Evolutionary conservation across 164 flowering plant genomes (phyloP).

Genomic region (Piper longum): DNA sequence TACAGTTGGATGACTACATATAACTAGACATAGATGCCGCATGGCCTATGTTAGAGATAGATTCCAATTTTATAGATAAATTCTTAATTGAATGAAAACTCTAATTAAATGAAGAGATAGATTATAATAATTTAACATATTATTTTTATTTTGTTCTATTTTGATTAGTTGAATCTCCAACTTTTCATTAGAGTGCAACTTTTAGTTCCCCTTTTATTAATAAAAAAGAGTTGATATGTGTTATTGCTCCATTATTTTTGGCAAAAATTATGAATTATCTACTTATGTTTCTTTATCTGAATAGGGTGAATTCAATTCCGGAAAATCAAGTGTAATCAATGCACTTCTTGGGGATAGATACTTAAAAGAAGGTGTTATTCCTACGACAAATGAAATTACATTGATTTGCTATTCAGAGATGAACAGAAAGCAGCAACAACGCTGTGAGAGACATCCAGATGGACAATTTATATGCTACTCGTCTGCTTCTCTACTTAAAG

Average conservation of each 20-base stretch:
- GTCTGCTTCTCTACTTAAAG: slow-evolving; percentile 75
- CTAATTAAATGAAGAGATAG: too few species aligned
- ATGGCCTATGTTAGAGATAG: too few species aligned
- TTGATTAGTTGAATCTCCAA: too few species aligned
- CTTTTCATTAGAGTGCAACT: too few species aligned
- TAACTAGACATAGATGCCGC: too few species aligned
- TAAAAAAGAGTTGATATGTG: not conserved
- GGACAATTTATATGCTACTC: slow-evolving; percentile 76
- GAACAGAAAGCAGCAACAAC: slow-evolving; percentile 37
- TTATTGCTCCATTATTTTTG: not conserved
- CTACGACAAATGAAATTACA: slow-evolving; percentile 97
- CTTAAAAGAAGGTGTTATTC: slow-evolving; percentile 86
- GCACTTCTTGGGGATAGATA: slow-evolving; percentile 86
- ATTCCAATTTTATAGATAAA: too few species aligned
- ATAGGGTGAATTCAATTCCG: slow-evolving; percentile 96
- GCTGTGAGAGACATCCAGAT: slow-evolving; percentile 87
- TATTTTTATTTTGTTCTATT: too few species aligned
- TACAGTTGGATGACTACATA: too few species aligned
- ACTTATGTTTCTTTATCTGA: slow-evolving; percentile 1
- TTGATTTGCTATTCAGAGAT: slow-evolving; percentile 58
- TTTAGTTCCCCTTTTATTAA: not conserved
- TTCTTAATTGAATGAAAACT: too few species aligned
- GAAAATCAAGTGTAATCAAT: slow-evolving; percentile 85
- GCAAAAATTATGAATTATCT: not conserved
- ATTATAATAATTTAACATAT: too few species aligned